phyloP scores from a whole-genome alignment of 1,139 yeast species.

The Candida sanyaensis region DNA sequence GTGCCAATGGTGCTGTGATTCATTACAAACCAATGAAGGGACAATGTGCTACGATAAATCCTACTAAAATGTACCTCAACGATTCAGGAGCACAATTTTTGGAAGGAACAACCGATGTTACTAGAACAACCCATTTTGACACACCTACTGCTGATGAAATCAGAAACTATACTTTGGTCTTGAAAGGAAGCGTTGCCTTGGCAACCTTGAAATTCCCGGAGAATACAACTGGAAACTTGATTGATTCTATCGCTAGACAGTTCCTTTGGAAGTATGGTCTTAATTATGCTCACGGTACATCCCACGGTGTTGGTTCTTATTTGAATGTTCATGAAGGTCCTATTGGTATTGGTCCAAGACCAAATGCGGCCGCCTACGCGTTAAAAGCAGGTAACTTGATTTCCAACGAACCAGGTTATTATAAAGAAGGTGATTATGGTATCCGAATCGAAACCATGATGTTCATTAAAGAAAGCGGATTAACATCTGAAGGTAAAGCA shows the following conservation, averaged over 20 bases:
- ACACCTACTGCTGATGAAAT: constrained; percentile 68
- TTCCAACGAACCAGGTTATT: constrained; percentile 95
- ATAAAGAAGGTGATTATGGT: constrained; percentile 91
- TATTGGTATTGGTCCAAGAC: constrained; percentile 80
- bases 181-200: constrained; percentile 88
- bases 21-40: constrained; percentile 75
- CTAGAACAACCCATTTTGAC: constrained; percentile 86
- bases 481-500: constrained; percentile 47
- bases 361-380: constrained; percentile 43
- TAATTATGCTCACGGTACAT: constrained; percentile 95
- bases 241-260: constrained; percentile 91
- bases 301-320: constrained; percentile 95
- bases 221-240: constrained; percentile 78
- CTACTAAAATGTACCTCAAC: constrained; percentile 75
- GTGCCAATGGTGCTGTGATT: constrained; percentile 89
- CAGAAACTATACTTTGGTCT: constrained; percentile 80
- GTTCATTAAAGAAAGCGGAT: constrained; percentile 55
- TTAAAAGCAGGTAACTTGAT: constrained; percentile 75
- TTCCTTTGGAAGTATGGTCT: constrained; percentile 82
- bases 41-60: constrained; percentile 67
- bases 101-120: constrained; percentile 96
- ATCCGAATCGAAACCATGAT: constrained; percentile 89
- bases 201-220: constrained; percentile 82
- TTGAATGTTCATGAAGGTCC: constrained; percentile 98
- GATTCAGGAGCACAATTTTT: constrained; percentile 94